Base-by-base conservation (phyloP, 805 yeast genomes). In the Metschnikowia orientalis region DNA sequence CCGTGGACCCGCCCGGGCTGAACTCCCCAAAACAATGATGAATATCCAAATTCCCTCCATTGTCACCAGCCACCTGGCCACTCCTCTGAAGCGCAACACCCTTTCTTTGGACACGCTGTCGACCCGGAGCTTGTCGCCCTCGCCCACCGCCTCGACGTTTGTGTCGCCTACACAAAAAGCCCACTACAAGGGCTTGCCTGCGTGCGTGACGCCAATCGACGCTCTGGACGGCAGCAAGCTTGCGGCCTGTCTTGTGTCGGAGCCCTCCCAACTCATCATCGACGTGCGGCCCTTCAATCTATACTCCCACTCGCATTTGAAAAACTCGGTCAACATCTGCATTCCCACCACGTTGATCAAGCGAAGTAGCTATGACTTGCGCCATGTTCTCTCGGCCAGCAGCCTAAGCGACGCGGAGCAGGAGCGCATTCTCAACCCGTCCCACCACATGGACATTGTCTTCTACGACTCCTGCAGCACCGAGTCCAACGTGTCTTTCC, bases 331-430 rank as follows among this genome's bases (percentile, higher is more conserved):
- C 38, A 65, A 67, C 40, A 47, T 66, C 11, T 67, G 72, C 40
- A 48, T 68, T 9, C 74, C 74, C 8, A 57, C 71, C 3, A 69
- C 74, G 1, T 53, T 69, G 16, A 43, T 69, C 19, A 67, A 67
- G 40, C 42, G 74, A 30, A 52, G 49, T 24, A 54, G 63, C 18
- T 61, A 58, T 32, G 55, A 49, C 31, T 40, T 69, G 19, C 37
- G 41, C 5, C 59, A 58, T 18, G 54, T 67, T 14, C 36, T 67
- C 16, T 53, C 56, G 21, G 48, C 64, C 6, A 53, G 57, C 38
- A 54, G 49, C 24, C 43, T 61, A 18, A 45, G 59, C 2, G 38
- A 41, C 2, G 38, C 40, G 3, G 38, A 39, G 11, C 54, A 54
- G 29, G 41, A 45, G 7, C 21, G 38, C 8, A 37, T 61, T 8